These are phyloP conservation scores for Naganishia vaughanmartiniae DNA, from an alignment of 768 basidiomycete genomes.

Conservation along the genomic window DNA sequence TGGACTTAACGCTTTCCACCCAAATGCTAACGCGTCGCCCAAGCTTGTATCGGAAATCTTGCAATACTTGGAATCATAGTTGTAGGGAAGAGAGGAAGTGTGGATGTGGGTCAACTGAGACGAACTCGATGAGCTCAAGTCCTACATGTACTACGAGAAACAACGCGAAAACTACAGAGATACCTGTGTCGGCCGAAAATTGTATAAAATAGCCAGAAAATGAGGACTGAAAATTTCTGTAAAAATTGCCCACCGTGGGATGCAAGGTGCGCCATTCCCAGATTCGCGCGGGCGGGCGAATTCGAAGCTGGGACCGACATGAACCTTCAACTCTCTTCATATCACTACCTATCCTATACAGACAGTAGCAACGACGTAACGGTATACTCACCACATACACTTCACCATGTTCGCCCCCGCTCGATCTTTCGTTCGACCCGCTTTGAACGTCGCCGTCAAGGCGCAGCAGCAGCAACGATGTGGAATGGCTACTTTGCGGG, in stretches of 20 bases:
- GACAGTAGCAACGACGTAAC: not conserved
- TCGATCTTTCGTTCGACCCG: constrained; percentile 65
- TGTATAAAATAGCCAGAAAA: too few relatives aligned
- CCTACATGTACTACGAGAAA: too few relatives aligned
- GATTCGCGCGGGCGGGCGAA: not conserved
- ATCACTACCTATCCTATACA: not conserved
- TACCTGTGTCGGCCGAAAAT: too few relatives aligned
- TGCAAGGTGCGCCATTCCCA: not conserved
- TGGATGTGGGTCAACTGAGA: too few relatives aligned
- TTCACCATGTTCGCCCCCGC: constrained; percentile 60
- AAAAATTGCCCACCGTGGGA: not conserved
- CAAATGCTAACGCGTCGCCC: too few relatives aligned
- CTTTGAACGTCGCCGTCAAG: constrained; percentile 37
- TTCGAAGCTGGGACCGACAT: not conserved
- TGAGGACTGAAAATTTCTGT: too few relatives aligned
- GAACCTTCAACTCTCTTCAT: not conserved
- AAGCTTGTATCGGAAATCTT: too few relatives aligned
- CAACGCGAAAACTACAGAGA: too few relatives aligned
- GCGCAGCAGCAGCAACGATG: constrained; percentile 34
- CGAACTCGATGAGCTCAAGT: too few relatives aligned
- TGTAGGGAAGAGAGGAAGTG: too few relatives aligned
- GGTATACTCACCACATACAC: not conserved
- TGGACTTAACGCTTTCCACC: too few relatives aligned
- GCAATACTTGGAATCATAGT: too few relatives aligned
- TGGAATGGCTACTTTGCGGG: constrained; percentile 82